Evolutionary conservation across 495 filamentous ascomycete genomes (phyloP), one percentile per base, ranked within the genome.

Genomic region (Penicillium ochrochloron): DNA sequence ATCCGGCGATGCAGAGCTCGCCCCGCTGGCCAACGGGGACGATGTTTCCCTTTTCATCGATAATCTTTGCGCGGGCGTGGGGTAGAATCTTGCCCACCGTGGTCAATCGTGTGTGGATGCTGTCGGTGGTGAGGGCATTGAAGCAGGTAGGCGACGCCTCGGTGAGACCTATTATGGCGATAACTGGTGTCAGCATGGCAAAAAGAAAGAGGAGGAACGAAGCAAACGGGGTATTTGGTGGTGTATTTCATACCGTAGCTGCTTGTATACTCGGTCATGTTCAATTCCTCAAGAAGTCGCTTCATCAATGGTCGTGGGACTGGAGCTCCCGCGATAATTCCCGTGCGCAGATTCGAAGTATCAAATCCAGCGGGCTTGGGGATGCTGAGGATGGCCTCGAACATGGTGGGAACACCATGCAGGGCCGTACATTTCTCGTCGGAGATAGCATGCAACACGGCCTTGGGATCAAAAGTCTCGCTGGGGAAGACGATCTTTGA

Each of bases 331-430:
- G 88, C 89, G 42, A 89, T 85, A 59, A 91, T 90, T 6, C 89
- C 89, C 0, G 89, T 91, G 39, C 89, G 80, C 9, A 85, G 75
- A 23, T 79, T 75, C 1, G 79, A 76, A 66, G 78, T 77, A 60
- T 81, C 74, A 57, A 85, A 87, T 33, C 72, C 65, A 15, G 58
- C 46, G 15, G 80, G 84, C 59, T 83, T 81, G 56, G 82, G 80
- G 1, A 88, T 70, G n/a, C 73, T 72, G 48, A 90, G 78, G 23
- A 90, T 80, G 2, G 82, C 83, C 70, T 90, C 87, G 67, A 92
- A 89, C 88, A 92, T 92, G 37, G 89, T 88, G 0, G 89, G 88
- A 0, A 92, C 89, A 52, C 89, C 89, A 69, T 92, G 88, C 1
- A 90, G 77, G 0, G 87, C 89, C 0, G 89, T 90, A 74, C 89